Percentiles rank a stretch among this genome's conserved stretches.
phyloP scores from a whole-genome alignment of 176 grass and related monocot species.

The Otatea glauca region DNA sequence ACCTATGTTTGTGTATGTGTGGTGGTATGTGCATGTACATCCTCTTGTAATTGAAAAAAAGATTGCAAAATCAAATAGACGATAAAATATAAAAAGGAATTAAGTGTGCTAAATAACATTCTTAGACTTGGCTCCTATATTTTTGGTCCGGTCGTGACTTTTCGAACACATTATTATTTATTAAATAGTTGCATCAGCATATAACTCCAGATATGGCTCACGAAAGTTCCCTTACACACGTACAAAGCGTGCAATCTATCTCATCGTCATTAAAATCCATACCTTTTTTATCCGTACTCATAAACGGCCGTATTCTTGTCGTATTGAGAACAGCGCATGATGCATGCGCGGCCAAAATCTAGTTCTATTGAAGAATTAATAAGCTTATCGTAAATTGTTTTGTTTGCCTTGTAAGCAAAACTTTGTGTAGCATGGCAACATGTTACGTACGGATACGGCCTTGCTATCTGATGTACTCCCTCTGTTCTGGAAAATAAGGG shows the following conservation, averaged over 20 bases:
- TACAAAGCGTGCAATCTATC: neutral
- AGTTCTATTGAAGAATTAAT: neutral
- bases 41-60: no score
- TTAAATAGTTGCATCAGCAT: neutral
- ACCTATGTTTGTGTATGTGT: no score
- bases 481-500: no score
- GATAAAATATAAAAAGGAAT: neutral
- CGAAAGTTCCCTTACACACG: neutral
- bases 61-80: no score
- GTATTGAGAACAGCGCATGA: neutral
- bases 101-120: neutral
- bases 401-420: neutral
- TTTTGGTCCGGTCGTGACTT: neutral
- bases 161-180: neutral
- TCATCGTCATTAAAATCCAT: neutral
- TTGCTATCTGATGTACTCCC: neutral
- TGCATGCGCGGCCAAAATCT: no score
- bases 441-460: neutral
- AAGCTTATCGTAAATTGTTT: neutral
- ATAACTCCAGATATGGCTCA: neutral
- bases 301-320: no score
- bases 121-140: neutral
- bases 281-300: no score
- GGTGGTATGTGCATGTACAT: no score
- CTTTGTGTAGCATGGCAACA: neutral